Evolutionary conservation across 495 filamentous ascomycete genomes (phyloP).

Genomic region (Darksidea phi): DNA sequence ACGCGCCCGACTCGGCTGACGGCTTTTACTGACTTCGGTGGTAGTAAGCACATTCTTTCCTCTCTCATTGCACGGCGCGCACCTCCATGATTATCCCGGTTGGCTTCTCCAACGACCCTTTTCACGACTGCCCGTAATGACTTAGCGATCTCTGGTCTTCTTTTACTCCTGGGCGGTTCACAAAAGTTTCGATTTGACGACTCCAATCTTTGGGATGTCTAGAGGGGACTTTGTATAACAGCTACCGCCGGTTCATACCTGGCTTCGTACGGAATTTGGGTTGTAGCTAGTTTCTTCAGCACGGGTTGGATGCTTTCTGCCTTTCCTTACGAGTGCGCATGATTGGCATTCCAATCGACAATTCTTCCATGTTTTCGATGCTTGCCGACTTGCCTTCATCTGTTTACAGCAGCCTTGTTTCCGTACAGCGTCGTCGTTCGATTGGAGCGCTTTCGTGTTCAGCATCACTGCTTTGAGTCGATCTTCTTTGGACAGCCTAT

Average conservation of each 20-base stretch:
- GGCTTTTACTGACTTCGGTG: slow-evolving; percentile 13
- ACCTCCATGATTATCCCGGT: slow-evolving; percentile 19
- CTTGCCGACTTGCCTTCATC: slow-evolving; percentile 31
- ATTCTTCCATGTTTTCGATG: slow-evolving; percentile 23
- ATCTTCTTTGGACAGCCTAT: not conserved
- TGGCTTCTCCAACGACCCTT: slow-evolving; percentile 29
- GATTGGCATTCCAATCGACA: slow-evolving; percentile 28
- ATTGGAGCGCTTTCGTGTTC: slow-evolving; percentile 5
- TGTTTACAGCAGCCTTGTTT: slow-evolving; percentile 33
- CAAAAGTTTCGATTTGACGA: slow-evolving; percentile 37
- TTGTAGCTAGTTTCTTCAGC: slow-evolving; percentile 34
- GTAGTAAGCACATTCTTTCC: slow-evolving; percentile 36
- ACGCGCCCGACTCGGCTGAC: not conserved
- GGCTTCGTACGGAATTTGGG: slow-evolving; percentile 21
- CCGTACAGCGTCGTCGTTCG: slow-evolving; percentile 10
- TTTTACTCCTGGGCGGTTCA: slow-evolving; percentile 30
- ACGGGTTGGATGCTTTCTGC: slow-evolving; percentile 19
- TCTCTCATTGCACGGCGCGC: slow-evolving; percentile 22
- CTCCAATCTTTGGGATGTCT: slow-evolving; percentile 20
- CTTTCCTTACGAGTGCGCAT: slow-evolving; percentile 28
- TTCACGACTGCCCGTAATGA: slow-evolving; percentile 36
- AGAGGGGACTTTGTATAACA: slow-evolving; percentile 35
- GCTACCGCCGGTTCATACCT: slow-evolving; percentile 19
- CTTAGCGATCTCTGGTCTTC: slow-evolving; percentile 24
- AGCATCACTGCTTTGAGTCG: slow-evolving; percentile 4